phyloP scores from a whole-genome alignment of 192 early-diverging fungal species.

The Podila verticillata region DNA sequence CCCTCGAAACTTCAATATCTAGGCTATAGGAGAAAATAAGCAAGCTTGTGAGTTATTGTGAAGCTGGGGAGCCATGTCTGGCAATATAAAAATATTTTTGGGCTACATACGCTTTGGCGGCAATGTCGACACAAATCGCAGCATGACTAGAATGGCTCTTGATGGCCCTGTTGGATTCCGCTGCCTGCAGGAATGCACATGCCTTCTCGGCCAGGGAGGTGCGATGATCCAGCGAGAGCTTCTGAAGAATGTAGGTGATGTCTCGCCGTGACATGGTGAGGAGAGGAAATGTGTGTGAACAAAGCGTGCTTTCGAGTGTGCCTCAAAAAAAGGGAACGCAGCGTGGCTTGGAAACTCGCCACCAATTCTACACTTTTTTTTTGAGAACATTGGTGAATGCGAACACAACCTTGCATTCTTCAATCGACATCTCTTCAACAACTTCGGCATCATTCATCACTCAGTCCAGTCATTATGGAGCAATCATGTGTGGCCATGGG shows the following conservation, averaged over 20 bases:
- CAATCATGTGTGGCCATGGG: slow-evolving; percentile 12
- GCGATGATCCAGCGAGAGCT: slow-evolving; percentile 40
- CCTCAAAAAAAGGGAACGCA: background rate
- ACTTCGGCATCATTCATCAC: background rate
- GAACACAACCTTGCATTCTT: background rate
- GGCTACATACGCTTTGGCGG: slow-evolving; percentile 21
- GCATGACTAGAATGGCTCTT: slow-evolving; percentile 45
- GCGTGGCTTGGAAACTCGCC: too few species aligned
- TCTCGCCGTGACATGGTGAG: slow-evolving; percentile 39
- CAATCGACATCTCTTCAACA: background rate
- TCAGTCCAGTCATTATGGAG: background rate
- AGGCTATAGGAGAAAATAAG: slow-evolving; percentile 3
- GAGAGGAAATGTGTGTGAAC: too few species aligned
- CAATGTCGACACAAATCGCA: slow-evolving; percentile 47
- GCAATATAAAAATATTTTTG: background rate
- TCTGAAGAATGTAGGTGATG: slow-evolving; percentile 24
- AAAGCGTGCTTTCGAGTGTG: too few species aligned
- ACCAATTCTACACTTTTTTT: too few species aligned
- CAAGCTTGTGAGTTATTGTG: background rate
- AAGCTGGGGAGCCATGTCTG: too few species aligned
- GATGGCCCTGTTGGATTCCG: slow-evolving; percentile 25
- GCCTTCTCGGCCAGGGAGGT: slow-evolving; percentile 44
- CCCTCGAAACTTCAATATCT: slow-evolving; percentile 28
- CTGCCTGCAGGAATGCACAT: slow-evolving; percentile 34
- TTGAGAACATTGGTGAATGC: too few species aligned